Evolutionary conservation across 768 basidiomycete species (phyloP), one percentile per base, ranked within the genome.

Genomic region (Porpolomopsis calyptriformis): DNA sequence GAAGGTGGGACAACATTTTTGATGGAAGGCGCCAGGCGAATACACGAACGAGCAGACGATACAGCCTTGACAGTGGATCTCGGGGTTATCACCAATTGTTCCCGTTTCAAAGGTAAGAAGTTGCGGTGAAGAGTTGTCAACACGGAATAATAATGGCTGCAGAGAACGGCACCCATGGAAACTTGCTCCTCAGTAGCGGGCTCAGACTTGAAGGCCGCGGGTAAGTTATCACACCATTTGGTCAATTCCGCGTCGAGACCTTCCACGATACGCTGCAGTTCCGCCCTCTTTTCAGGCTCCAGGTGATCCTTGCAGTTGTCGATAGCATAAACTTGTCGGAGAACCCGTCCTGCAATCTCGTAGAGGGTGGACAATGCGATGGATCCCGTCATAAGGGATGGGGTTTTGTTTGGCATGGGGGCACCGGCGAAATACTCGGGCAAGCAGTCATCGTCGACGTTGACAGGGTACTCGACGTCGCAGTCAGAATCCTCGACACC

Each of bases 401-500:
- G 77, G 36, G 70, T 72, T 47, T 68, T 68, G 53, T 73, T 75
- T 20, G 70, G 57, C 60, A 80, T 66, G 18, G 71, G 67, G 12
- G 74, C 77, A 14, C 84, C 84, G 23, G 69, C 71, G 60, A 80
- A 85, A 59, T 82, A 87, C 53, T 84, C 78, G 6, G 76, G 69
- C 3, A 92, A 64, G 51, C 74, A 59, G 41, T 85, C 85, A 58
- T 94, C 91, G 55, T 93, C 91, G 31, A 90, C 71, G 47, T 85
- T 81, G 29, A 82, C 73, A 4, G 91, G 91, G 43, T 82, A 67
- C 59, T 92, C 88, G 25, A 87, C 85, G 57, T 94, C 91, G 55
- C 90, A 91, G 60, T 94, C 91, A 9, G 80, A 70, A 62, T 94
- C 91, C 54, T 91, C 87, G 51, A 90, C 72, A 22, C 88, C 91